Evolutionary conservation across 768 basidiomycete genomes (phyloP), one percentile per base, ranked within the genome.

Genomic region (Rhizopogon vinicolor): DNA sequence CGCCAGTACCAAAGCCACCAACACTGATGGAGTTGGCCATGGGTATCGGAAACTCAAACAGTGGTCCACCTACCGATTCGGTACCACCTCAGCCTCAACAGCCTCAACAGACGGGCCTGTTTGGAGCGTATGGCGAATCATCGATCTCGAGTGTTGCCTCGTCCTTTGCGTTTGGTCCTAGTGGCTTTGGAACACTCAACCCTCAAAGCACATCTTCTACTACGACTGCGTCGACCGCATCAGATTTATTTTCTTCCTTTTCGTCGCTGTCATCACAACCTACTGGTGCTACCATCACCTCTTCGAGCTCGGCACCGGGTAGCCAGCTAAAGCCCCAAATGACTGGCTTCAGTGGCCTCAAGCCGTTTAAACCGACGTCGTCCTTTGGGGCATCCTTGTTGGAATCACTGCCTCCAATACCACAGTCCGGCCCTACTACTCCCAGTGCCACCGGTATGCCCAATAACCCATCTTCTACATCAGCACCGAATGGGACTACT

Each of bases 291-390:
- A 69, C 76, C 0, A 57, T 63, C 12, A 56, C 67, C 25, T 69
- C 75, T 0, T 65, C 75, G 5, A 65, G 69, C 39, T 56, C 69
- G 22, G 39, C 58, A 41, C 29, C 50, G 33, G 33, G 25, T 58
- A 42, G 51, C 44, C 64, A 57, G 43, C 50, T 82, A 14, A 75
- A 74, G 59, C 62, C 78, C 3, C 81, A 82, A 62, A 50, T 60
- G 44, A 82, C 81, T 5, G 81, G 81, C 2, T 81, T 76, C 52
- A 74, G 78, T 25, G 86, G 85, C 5, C 67, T 91, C 60, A 91
- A 87, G 65, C 82, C 88, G 6, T 93, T 93, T 77, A 91, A 91
- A 63, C 91, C 91, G 2, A 79, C 85, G 2, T 88, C 86, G 2
- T 85, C 81, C 41, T 93, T 93, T 65, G 91, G 91, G 31, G 84